Percentiles rank a stretch among this genome's conserved stretches.
Evolutionary conservation across 129 eudicot species (phyloP).

Genomic region (Artemisia argyi): DNA sequence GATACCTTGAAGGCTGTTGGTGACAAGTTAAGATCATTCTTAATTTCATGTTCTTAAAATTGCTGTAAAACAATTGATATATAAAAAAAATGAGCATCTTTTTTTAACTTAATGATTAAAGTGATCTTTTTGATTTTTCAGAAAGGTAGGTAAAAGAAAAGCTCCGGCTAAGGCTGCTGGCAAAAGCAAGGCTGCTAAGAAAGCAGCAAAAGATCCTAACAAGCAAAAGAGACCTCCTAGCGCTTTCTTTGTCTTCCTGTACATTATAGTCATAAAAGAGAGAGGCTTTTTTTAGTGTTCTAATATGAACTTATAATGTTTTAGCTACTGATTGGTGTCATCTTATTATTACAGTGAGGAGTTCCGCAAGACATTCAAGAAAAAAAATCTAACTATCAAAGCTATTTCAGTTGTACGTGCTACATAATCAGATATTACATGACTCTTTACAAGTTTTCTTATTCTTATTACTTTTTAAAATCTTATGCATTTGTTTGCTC

Average conservation of each 20-base stretch:
- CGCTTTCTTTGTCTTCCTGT: conserved; percentile 97
- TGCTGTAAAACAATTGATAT: too few species aligned
- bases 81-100: not conserved
- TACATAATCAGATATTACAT: too few species aligned
- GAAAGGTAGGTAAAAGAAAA: conserved; percentile 81
- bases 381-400: too few species aligned
- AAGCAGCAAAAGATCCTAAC: conserved; percentile 83
- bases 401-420: too few species aligned
- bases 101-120: not conserved
- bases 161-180: conserved; percentile 52
- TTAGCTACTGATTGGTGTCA: conserved; percentile 10
- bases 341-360: conserved; percentile 63
- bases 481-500: conserved; percentile 32
- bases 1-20: conserved; percentile 85
- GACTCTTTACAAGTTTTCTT: too few species aligned
- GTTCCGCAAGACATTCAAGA: too few species aligned
- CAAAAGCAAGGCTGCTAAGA: conserved; percentile 44
- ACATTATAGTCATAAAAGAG: too few species aligned
- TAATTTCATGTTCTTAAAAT: conserved; percentile 19
- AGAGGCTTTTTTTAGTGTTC: too few species aligned
- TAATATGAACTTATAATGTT: too few species aligned
- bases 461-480: too few species aligned
- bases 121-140: conserved; percentile 28
- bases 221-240: conserved; percentile 96
- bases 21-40: conserved; percentile 54